Evolutionary conservation across 1,284 basidiomycete genomes (phyloP), one percentile per base, ranked within the genome.

Genomic region (Puccinia hordei): DNA sequence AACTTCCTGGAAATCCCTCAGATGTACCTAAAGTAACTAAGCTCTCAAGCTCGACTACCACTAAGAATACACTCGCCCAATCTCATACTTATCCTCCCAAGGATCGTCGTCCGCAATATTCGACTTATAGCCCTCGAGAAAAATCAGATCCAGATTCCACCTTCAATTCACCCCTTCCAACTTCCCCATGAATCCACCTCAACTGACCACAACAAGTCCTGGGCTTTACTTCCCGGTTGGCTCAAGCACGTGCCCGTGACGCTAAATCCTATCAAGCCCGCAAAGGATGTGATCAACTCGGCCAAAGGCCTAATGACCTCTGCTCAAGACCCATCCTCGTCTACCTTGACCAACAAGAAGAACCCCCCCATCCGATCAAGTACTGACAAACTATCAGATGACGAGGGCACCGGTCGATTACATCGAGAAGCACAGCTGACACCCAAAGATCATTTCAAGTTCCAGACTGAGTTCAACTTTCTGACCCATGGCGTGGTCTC

Each of bases 81-180:
- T 69, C 75, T 30, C 63, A 78, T 66, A 78, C 63, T 15, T 72
- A 72, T 24, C 68, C 76, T 41, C 76, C 76, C n/a, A 49, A 69
- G 19, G 57, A 59, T 46, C 66, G 44, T 57, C 75, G 51, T 51
- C 22, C 51, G 19, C 46, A 59, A 30, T 69, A 69, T 51, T 79
- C 76, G 9, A 51, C 76, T 44, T 68, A 61, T 38, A 57, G 35
- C n/a, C 72, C 30, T 27, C 30, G 57, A 46, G 72, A 73, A 44
- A 73, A 38, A 30, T 59, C 22, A 12, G 49, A 73, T 44, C 72
- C 38, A 59, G 41, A 10, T 22, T 73, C 72, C 35, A 27, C 30
- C 30, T 38, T 15, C 30, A 59, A 57, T 17, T 44, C 53, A 1
- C 38, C 72, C 10, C 27, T 46, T 22, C 30, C 22, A 3, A 51